Percentiles rank a stretch among this genome's conserved stretches.
Evolutionary conservation across 257 asterid species (phyloP).

Genomic region (Primulina tabacum): DNA sequence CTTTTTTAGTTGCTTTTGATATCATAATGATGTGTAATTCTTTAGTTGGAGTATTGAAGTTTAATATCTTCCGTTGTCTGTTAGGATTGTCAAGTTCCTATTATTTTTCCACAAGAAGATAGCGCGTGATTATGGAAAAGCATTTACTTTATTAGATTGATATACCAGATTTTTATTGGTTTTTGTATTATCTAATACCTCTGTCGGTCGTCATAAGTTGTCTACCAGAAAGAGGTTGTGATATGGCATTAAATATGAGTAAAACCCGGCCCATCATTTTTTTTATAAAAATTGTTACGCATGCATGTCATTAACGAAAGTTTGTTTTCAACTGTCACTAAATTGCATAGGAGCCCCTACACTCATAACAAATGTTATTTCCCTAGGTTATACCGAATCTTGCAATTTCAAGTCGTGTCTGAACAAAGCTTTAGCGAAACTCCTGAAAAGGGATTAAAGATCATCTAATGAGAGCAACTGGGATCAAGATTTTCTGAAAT

Average conservation of each 20-base stretch:
- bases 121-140: not conserved
- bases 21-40: not conserved
- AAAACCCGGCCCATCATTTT: not conserved
- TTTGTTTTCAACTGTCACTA: conserved; percentile 4
- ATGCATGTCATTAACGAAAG: not conserved
- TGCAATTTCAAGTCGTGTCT: not conserved
- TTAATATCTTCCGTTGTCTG: not conserved
- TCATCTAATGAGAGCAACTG: conserved; percentile 1
- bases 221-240: too few species aligned
- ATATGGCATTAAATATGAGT: not conserved
- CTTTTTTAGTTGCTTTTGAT: not conserved
- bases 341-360: not conserved
- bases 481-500: not conserved
- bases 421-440: not conserved
- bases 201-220: too few species aligned
- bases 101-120: not conserved
- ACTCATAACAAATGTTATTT: not conserved
- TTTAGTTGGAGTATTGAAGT: not conserved
- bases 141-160: too few species aligned
- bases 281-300: not conserved
- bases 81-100: conserved; percentile 11
- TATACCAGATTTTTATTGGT: too few species aligned
- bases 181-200: too few species aligned
- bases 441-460: not conserved
- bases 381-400: not conserved